Base-by-base conservation (phyloP, 768 basidiomycete species). In the Amanita jacksonii region DNA sequence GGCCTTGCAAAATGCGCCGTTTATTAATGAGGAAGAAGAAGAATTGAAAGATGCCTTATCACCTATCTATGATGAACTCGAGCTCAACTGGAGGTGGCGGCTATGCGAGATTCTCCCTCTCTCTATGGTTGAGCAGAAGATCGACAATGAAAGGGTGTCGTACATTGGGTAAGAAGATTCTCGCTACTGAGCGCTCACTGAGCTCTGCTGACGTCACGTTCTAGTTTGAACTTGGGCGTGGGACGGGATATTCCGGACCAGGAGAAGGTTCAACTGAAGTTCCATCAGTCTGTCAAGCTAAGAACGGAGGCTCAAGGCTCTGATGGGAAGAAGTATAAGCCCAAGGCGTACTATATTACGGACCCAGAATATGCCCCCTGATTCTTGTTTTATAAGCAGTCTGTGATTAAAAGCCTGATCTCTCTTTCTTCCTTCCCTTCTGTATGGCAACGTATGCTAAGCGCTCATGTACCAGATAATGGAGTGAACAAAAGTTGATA, bases 41-140 rank as follows among this genome's bases (percentile, higher is more conserved):
- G 83, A 86, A 24, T 49, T 81, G 24, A 55, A 58, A 3, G 85
- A 86, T 51, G 74, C 76, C 4, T 43, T 80, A 10, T 63, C 67
- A 25, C 76, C 73, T 0, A 57, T 66, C 1, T 81, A 79, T 49
- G 84, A 87, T 54, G 73, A 82, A 54, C 64, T 87, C 19, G 49
- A 51, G 32, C 38, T 73, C 1, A 51, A 57, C 23, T 62, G 51
- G 37, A 33, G 20, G 0, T 87, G 86, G 85, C 87, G 85, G 86
- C 42, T 76, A 25, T 61, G 87, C 31, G 86, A 89, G 56, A 4
- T 73, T 6, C 33, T 77, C 10, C 79, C 76, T 3, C 34, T 74
- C 43, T 56, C 56, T 12, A 54, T 66, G 45, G 56, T 62, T 41
- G 69, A 63, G 47, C 70, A 71, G 49, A 57, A 49, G 38, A 54